Percentiles rank a stretch among this genome's conserved stretches.
Evolutionary conservation across 2,329 filamentous ascomycete species (phyloP).

Genomic region (Apiospora kogelbergensis): DNA sequence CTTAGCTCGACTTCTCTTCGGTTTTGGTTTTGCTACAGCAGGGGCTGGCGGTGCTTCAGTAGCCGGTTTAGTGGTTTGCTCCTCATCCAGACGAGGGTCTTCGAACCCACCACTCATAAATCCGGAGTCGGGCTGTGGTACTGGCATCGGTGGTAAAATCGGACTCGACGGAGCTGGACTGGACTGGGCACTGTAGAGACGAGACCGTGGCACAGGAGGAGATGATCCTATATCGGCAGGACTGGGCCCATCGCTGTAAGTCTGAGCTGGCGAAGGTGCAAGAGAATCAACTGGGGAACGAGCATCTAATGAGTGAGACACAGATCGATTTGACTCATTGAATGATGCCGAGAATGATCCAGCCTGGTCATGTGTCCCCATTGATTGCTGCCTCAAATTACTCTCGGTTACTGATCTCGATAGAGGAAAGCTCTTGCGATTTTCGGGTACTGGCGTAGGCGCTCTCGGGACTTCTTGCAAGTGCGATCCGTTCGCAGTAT

Average conservation of each 20-base stretch:
- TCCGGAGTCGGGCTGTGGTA: constrained; percentile 70
- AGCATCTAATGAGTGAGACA: constrained; percentile 49
- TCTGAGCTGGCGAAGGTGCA: constrained; percentile 49
- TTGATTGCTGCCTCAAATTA: constrained; percentile 61
- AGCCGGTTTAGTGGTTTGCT: constrained; percentile 49
- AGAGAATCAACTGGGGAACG: constrained; percentile 54
- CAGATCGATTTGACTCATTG: constrained; percentile 36
- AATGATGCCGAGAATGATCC: constrained; percentile 27
- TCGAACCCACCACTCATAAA: constrained; percentile 80
- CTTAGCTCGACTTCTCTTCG: constrained; percentile 33
- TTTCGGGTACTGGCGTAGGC: constrained; percentile 71
- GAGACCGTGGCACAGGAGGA: constrained; percentile 72
- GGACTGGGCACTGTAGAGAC: constrained; percentile 49
- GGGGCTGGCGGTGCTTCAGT: constrained; percentile 30
- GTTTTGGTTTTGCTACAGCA: constrained; percentile 32
- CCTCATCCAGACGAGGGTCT: constrained; percentile 60
- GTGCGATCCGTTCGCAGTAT: constrained; percentile 47
- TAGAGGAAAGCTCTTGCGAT: constrained; percentile 24
- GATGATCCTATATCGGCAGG: constrained; percentile 86
- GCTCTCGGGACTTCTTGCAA: constrained; percentile 73
- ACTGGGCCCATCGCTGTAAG: constrained; percentile 60
- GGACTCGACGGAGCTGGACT: constrained; percentile 80
- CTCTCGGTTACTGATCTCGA: constrained; percentile 43
- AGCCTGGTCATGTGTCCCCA: constrained; percentile 51
- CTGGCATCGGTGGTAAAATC: constrained; percentile 63